These are phyloP conservation scores for Solanum verrucosum DNA, from an alignment of 257 asterid species.

Conservation along the genomic window DNA sequence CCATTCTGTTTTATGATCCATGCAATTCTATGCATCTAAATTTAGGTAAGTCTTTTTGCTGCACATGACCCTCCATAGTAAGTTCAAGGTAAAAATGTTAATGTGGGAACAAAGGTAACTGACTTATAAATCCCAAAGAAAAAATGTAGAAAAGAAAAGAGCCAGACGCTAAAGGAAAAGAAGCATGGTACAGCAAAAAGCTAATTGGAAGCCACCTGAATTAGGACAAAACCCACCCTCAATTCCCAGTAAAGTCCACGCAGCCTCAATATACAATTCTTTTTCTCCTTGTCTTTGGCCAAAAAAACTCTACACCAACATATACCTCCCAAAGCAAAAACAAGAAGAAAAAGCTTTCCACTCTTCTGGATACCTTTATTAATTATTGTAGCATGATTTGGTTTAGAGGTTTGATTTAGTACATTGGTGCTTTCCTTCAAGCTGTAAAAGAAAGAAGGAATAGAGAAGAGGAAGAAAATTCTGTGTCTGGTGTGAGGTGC, in stretches of 20 bases:
- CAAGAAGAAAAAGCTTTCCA: background rate
- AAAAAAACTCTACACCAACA: background rate
- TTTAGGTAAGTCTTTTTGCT: too few species aligned
- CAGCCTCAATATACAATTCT: background rate
- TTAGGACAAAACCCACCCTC: background rate
- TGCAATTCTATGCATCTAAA: background rate
- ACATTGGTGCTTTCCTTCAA: background rate
- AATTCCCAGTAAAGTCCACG: background rate
- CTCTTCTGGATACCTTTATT: background rate
- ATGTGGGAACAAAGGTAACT: too few species aligned
- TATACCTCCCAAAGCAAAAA: background rate
- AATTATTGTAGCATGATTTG: background rate
- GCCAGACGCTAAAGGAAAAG: background rate
- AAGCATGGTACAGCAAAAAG: background rate
- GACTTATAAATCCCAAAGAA: too few species aligned
- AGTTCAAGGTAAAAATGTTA: too few species aligned
- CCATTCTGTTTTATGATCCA: background rate
- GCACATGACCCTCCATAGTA: too few species aligned
- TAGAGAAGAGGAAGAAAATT: background rate
- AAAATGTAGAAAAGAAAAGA: too few species aligned
- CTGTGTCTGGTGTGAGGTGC: background rate
- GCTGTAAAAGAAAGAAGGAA: too few species aligned
- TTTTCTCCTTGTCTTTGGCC: background rate
- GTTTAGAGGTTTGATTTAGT: background rate
- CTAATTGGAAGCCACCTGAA: background rate